phyloP scores from a whole-genome alignment of 306 rosid genomes.

The Prunus persica region Prunus_persica_NCBIv2 NC_034009.1:34175001-34175500 shows the following conservation, averaged over 20 bases:
- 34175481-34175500: background rate
- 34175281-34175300: background rate
- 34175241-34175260: constrained; percentile 32
- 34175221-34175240: constrained; percentile 56
- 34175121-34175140: constrained; percentile 50
- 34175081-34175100: constrained; percentile 26
- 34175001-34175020: constrained; percentile 29
- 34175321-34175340: constrained; percentile 67
- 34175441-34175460: background rate
- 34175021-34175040: constrained; percentile 39
- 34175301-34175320: background rate
- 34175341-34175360: constrained; percentile 68
- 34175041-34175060: constrained; percentile 40
- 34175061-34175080: constrained; percentile 36
- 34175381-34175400: constrained; percentile 66
- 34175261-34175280: background rate
- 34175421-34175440: background rate
- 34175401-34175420: constrained; percentile 84
- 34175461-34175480: background rate
- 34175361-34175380: constrained; percentile 70
- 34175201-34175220: constrained; percentile 62
- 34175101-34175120: constrained; percentile 42
- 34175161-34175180: constrained; percentile 63
- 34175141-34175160: constrained; percentile 78
- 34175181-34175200: constrained; percentile 68